Conservation (phyloP, 2,329 filamentous ascomycete species). For the Xylogone sp. region DNA sequence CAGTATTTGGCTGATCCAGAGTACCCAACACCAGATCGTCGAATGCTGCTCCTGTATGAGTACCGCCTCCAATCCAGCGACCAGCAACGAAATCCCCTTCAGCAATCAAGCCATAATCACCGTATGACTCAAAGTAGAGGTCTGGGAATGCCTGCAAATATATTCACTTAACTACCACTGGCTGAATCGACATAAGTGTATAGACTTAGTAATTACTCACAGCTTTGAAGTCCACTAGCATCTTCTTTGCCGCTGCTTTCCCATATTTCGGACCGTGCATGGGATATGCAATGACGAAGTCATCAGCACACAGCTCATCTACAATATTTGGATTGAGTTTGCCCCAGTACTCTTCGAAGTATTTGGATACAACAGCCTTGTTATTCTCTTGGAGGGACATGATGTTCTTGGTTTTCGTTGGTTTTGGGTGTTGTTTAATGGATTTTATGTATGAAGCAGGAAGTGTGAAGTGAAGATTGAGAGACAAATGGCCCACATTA, state of each 20-base stretch:
- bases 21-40: constrained; percentile 47
- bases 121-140: constrained; percentile 5
- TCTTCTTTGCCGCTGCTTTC: neutral
- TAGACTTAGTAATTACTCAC: no score
- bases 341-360: neutral
- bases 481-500: no score
- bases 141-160: constrained; percentile 11
- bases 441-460: no score
- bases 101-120: constrained; percentile 6
- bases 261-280: neutral
- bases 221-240: neutral
- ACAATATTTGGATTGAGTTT: neutral
- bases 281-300: neutral
- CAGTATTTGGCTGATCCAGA: constrained; percentile 51
- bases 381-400: neutral
- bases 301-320: neutral
- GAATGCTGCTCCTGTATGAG: constrained; percentile 23
- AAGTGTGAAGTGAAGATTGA: no score
- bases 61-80: constrained; percentile 8
- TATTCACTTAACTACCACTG: no score
- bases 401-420: no score
- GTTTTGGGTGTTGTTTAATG: no score
- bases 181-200: no score
- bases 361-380: neutral
- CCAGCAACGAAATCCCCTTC: constrained; percentile 6